Conservation (phyloP, 495 filamentous ascomycete genomes). For the Thermothielavioides terrestris region DNA sequence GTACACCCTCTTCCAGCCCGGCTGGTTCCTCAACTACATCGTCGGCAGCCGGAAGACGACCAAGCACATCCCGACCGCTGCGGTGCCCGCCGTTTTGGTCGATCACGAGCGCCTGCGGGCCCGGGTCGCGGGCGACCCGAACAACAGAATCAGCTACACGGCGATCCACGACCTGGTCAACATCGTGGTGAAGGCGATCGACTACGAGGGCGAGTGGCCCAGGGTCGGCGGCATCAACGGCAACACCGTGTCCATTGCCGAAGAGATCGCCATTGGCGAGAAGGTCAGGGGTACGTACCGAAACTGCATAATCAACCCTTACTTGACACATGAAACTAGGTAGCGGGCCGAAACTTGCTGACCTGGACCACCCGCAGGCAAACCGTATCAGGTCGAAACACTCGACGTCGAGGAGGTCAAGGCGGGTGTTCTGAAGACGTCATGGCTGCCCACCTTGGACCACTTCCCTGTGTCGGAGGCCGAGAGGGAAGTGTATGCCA, state of each 20-base stretch:
- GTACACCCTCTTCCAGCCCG: conserved; percentile 49
- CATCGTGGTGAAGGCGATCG: conserved; percentile 15
- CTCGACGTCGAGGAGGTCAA: conserved; percentile 7
- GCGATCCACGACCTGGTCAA: conserved; percentile 39
- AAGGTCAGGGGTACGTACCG: not conserved
- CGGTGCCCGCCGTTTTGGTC: conserved; percentile 29
- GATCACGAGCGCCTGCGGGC: conserved; percentile 42
- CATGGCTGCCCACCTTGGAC: conserved; percentile 30
- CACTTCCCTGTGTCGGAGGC: conserved; percentile 37
- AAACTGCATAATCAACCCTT: too few species aligned
- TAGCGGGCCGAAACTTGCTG: not conserved
- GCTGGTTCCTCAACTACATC: conserved; percentile 45
- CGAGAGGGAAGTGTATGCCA: conserved; percentile 24
- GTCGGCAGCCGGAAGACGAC: conserved; percentile 38
- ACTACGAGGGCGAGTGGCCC: conserved; percentile 10
- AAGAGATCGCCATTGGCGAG: conserved; percentile 1
- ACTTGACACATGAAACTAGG: too few species aligned
- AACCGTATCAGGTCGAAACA: not conserved
- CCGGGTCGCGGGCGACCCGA: conserved; percentile 38
- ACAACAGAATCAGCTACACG: conserved; percentile 36
- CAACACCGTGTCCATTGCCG: not conserved
- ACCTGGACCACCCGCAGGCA: not conserved
- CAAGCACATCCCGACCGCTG: conserved; percentile 35
- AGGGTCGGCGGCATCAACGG: conserved; percentile 7
- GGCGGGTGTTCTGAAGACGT: conserved; percentile 35